Evolutionary conservation across 805 yeast genomes (phyloP).

Genomic region (Wickerhamomyces kurtzmanii): DNA sequence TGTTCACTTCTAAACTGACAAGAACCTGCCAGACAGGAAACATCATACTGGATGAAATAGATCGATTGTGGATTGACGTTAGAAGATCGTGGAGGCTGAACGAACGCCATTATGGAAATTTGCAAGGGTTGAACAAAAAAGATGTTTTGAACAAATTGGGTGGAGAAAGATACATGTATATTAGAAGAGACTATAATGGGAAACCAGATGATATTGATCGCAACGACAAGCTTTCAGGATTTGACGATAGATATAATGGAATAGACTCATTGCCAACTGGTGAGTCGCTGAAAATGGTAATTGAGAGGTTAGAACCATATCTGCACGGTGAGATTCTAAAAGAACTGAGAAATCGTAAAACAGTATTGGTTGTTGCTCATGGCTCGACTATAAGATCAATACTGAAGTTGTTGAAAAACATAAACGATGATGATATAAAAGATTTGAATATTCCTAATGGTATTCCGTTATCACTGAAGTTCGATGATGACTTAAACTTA

Average conservation of each 20-base stretch:
- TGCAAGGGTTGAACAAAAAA: slow-evolving; percentile 72
- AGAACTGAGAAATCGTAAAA: slow-evolving; percentile 37
- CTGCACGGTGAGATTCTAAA: slow-evolving; percentile 37
- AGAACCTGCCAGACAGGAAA: slow-evolving; percentile 71
- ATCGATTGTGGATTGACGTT: slow-evolving; percentile 40
- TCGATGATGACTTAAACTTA: slow-evolving; percentile 41
- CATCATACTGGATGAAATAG: slow-evolving; percentile 49
- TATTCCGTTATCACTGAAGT: slow-evolving; percentile 63
- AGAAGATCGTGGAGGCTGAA: slow-evolving; percentile 71
- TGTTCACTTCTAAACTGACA: slow-evolving; percentile 62
- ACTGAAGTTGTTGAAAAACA: slow-evolving; percentile 54
- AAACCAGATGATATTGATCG: slow-evolving; percentile 36
- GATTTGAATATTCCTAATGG: slow-evolving; percentile 77
- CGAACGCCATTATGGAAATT: slow-evolving; percentile 77
- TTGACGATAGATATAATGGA: slow-evolving; percentile 26
- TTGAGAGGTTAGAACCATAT: slow-evolving; percentile 56
- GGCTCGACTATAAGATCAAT: slow-evolving; percentile 76
- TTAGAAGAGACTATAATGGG: slow-evolving; percentile 74
- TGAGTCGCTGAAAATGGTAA: slow-evolving; percentile 68
- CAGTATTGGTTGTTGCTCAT: slow-evolving; percentile 66
- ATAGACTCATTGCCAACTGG: slow-evolving; percentile 48
- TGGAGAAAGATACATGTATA: slow-evolving; percentile 60
- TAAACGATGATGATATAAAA: slow-evolving; percentile 61
- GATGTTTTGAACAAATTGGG: slow-evolving; percentile 59
- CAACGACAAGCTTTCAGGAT: slow-evolving; percentile 8